Conservation (phyloP, 106 monocot genomes). For the Acanthochlamys bracteata region DNA sequence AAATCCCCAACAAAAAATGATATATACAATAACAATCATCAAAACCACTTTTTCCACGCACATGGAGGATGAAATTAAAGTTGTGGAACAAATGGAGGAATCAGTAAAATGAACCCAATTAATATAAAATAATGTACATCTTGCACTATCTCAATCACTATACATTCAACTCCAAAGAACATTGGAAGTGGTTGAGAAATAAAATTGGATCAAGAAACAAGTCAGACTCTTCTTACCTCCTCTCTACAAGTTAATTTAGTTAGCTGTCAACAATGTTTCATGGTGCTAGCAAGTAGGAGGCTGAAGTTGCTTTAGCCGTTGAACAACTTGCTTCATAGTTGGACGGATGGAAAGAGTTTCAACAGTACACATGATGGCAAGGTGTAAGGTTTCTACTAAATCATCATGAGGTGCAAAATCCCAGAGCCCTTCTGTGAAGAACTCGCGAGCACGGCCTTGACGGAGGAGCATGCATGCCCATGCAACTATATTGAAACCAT, state of each 20-base stretch:
- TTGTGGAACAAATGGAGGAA: background rate
- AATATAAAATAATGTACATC: background rate
- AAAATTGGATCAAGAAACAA: background rate
- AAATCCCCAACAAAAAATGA: background rate
- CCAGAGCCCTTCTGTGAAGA: constrained; percentile 48
- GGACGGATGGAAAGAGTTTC: constrained; percentile 15
- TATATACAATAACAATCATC: background rate
- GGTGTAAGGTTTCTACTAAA: constrained; percentile 28
- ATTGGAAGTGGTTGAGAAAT: background rate
- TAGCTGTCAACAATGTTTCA: background rate
- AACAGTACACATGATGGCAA: constrained; percentile 37
- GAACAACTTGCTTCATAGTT: constrained; percentile 29
- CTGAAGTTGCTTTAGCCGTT: constrained; percentile 34
- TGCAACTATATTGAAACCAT: constrained; percentile 70
- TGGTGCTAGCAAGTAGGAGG: constrained; percentile 22
- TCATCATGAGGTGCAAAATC: constrained; percentile 44
- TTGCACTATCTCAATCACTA: background rate
- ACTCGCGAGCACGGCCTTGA: constrained; percentile 36
- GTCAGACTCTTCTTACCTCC: constrained; percentile 16
- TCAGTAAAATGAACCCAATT: background rate
- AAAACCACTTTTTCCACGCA: too few relatives aligned
- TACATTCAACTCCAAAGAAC: background rate
- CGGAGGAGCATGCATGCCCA: constrained; percentile 48
- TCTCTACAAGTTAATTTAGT: constrained; percentile 4
- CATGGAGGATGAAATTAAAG: background rate